Percentiles rank a stretch among this genome's conserved stretches.
phyloP scores from a whole-genome alignment of 805 yeast genomes.

The Metschnikowia koreensis region DNA sequence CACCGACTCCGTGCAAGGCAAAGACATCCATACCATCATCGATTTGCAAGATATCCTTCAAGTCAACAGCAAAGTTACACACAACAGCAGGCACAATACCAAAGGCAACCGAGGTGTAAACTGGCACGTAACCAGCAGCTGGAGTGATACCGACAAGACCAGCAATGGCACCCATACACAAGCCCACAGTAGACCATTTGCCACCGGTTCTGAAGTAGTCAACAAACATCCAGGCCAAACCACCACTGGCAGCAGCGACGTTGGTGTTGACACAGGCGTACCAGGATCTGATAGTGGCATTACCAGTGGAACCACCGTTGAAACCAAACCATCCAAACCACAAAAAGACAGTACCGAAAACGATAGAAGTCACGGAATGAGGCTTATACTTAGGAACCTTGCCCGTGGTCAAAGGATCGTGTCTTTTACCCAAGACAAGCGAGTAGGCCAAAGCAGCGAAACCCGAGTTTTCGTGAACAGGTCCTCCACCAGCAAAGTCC shows the following conservation, averaged over 20 bases:
- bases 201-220: constrained; percentile 85
- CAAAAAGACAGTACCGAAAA: constrained; percentile 87
- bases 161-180: constrained; percentile 90
- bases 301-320: constrained; percentile 98
- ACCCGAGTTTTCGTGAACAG: constrained; percentile 94
- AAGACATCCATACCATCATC: constrained; percentile 97
- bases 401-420: constrained; percentile 67
- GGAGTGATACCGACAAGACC: constrained; percentile 96
- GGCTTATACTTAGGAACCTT: constrained; percentile 89
- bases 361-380: constrained; percentile 86
- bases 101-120: constrained; percentile 46
- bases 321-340: constrained; percentile 99
- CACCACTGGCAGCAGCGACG: constrained; percentile 91
- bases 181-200: constrained; percentile 90
- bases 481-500: constrained; percentile 99
- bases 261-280: constrained; percentile 92
- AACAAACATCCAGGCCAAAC: constrained; percentile 88
- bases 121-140: constrained; percentile 94
- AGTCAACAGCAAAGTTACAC: constrained; percentile 83
- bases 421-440: constrained; percentile 86
- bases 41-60: constrained; percentile 66
- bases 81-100: constrained; percentile 35
- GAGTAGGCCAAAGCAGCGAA: constrained; percentile 95
- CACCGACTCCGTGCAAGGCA: constrained; percentile 93
- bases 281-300: constrained; percentile 89